Evolutionary conservation across 2,329 filamentous ascomycete species (phyloP), one percentile per base, ranked within the genome.

Genomic region (Fusarium praegraminearum): DNA sequence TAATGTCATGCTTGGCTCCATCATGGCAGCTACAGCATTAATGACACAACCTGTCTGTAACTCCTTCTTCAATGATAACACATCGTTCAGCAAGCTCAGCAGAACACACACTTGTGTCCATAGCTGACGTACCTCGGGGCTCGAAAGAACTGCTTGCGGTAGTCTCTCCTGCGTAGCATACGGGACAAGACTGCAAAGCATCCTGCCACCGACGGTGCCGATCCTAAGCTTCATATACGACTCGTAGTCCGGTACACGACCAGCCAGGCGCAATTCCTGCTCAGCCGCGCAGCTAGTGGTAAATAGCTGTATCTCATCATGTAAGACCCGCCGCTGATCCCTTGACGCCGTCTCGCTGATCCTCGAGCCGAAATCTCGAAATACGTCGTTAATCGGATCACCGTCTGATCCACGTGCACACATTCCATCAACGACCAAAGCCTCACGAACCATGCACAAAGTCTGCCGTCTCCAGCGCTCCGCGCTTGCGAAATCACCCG

Each of bases 21-120:
- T 59, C 9, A 77, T 63, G 32, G 74, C 51, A 3, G 76, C 58
- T 16, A 79, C 69, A 26, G 73, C 76, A 36, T 78, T 79, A 55
- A 79, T 71, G 26, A 73, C 67, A 52, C 77, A 76, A 18, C 51
- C 69, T 4, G 69, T 66, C 18, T 50, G 24, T 38, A 79, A 56
- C 52, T 79, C 77, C 64, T 79, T 79, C 52, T 76, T 78, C 30
- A 79, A 47, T 1, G 78, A 79, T 10, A 79, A 50, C 5, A 75
- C 35, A 24, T 79, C 78, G 35, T 79, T 79, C n/a, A 75, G 20
- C n/a, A 78, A 45, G 50, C 70, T 65, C 8, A 76, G 57, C 6
- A 75, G 36, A 7, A 75, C 49, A 38, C 65, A 73, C 1, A 70
- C 70, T 61, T 78, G 75, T n/a, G 40, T 64, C 70, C 67, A 71